These are phyloP conservation scores for Verticillium zaregamsianum DNA, from an alignment of 2,329 filamentous ascomycete genomes.

Conservation along the genomic window DNA sequence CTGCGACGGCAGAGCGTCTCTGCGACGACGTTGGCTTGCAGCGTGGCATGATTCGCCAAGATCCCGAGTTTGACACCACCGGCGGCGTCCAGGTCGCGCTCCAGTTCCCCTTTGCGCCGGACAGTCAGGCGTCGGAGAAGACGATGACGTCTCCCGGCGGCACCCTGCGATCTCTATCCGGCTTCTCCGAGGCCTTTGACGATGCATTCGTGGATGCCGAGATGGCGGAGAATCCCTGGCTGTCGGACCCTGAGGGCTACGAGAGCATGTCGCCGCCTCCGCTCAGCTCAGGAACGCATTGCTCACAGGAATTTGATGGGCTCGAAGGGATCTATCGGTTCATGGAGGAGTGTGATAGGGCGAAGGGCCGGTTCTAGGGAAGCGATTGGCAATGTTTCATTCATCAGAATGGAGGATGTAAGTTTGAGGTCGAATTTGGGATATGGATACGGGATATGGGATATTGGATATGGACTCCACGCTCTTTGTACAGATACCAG, in stretches of 20 bases:
- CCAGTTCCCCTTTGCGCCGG: constrained; percentile 80
- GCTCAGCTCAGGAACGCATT: constrained; percentile 37
- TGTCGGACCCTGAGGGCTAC: constrained; percentile 43
- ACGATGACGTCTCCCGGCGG: constrained; percentile 42
- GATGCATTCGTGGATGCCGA: constrained; percentile 36
- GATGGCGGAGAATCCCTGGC: constrained; percentile 43
- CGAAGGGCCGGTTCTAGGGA: constrained; percentile 4
- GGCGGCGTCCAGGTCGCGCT: constrained; percentile 71
- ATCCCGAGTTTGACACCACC: constrained; percentile 64
- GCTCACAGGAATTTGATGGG: constrained; percentile 48
- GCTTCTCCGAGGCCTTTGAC: constrained; percentile 26
- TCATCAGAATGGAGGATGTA: background rate
- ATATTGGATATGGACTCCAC: background rate
- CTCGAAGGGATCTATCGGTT: constrained; percentile 56
- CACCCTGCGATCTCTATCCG: constrained; percentile 39
- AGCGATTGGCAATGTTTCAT: background rate
- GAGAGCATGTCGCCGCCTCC: constrained; percentile 44
- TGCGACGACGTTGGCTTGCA: constrained; percentile 85
- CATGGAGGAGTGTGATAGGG: constrained; percentile 52
- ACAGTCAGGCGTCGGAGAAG: constrained; percentile 20
- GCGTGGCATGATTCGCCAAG: constrained; percentile 74
- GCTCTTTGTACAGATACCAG: constrained; percentile 3
- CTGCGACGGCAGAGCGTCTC: constrained; percentile 72
- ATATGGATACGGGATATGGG: background rate
- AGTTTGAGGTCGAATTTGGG: background rate